These are phyloP conservation scores for Sphagnum tenellum DNA, from an alignment of 225 moss, liverwort and hornwort species.

Conservation along the genomic window DNA sequence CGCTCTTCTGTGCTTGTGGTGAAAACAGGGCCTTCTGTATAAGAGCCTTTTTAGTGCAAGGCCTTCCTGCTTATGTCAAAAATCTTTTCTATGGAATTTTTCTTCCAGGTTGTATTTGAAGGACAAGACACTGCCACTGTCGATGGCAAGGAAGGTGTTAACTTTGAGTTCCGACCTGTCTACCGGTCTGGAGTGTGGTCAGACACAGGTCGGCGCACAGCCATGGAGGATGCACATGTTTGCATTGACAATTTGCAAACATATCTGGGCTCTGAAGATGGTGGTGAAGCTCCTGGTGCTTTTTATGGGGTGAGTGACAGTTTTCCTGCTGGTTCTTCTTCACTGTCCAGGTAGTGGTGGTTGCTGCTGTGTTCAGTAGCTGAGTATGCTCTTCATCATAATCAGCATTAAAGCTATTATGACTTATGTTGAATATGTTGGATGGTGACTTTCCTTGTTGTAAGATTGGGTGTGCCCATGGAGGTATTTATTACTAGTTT, in stretches of 20 bases:
- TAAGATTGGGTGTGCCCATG: no score
- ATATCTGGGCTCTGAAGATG: slow-evolving; percentile 16
- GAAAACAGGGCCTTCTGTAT: slow-evolving; percentile 8
- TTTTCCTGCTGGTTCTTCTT: not conserved
- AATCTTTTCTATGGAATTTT: not conserved
- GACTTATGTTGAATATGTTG: not conserved
- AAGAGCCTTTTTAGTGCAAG: not conserved
- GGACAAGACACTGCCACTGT: slow-evolving; percentile 11
- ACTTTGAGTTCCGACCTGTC: slow-evolving; percentile 18
- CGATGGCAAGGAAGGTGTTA: slow-evolving; percentile 22
- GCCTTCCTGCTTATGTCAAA: no score
- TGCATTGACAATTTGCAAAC: slow-evolving; percentile 63
- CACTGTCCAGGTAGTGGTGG: not conserved
- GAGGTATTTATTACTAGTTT: no score
- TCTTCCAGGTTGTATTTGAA: slow-evolving; percentile 33
- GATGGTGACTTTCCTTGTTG: no score
- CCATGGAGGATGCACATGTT: slow-evolving; percentile 91
- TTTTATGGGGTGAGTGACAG: slow-evolving; percentile 80
- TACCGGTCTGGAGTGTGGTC: slow-evolving; percentile 90
- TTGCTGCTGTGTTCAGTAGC: slow-evolving; percentile 7
- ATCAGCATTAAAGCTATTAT: not conserved
- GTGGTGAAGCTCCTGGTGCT: slow-evolving; percentile 30
- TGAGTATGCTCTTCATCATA: not conserved
- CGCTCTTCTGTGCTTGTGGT: slow-evolving; percentile 10
- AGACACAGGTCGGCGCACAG: slow-evolving; percentile 55